Percentiles rank a stretch among this genome's conserved stretches.
Conservation (phyloP, 1,139 yeast genomes). For the Hansenula sp. region DNA sequence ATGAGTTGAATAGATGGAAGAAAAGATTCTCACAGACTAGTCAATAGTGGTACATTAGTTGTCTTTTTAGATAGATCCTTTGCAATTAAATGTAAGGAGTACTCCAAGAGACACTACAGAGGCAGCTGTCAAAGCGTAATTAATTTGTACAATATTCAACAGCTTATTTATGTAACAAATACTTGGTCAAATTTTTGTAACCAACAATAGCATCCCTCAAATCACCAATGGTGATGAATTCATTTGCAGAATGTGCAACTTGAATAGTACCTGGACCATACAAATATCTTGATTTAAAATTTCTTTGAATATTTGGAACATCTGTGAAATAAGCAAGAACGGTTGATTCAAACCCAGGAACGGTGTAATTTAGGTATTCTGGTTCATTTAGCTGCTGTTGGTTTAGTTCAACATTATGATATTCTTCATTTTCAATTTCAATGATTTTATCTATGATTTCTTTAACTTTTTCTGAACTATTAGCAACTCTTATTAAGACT, state of each 20-base stretch:
- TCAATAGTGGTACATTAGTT: too few species aligned
- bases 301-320: conserved; percentile 48
- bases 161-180: conserved; percentile 8
- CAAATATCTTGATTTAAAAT: conserved; percentile 38
- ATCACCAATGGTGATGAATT: conserved; percentile 48
- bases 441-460: conserved; percentile 33
- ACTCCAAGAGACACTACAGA: too few species aligned
- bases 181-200: conserved; percentile 43
- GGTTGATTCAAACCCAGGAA: conserved; percentile 59
- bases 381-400: conserved; percentile 28
- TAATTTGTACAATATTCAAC: too few species aligned
- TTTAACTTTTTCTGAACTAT: conserved; percentile 35
- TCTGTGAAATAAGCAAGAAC: conserved; percentile 62
- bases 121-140: too few species aligned
- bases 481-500: conserved; percentile 51
- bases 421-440: conserved; percentile 25
- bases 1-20: too few species aligned
- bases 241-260: conserved; percentile 63
- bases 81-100: too few species aligned
- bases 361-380: conserved; percentile 44
- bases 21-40: too few species aligned
- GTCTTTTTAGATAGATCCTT: too few species aligned
- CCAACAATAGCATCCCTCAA: conserved; percentile 52
- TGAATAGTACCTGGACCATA: conserved; percentile 70
- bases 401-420: conserved; percentile 12